phyloP scores from a whole-genome alignment of 2,329 filamentous ascomycete species.

The Pseudogymnoascus sp. region DNA sequence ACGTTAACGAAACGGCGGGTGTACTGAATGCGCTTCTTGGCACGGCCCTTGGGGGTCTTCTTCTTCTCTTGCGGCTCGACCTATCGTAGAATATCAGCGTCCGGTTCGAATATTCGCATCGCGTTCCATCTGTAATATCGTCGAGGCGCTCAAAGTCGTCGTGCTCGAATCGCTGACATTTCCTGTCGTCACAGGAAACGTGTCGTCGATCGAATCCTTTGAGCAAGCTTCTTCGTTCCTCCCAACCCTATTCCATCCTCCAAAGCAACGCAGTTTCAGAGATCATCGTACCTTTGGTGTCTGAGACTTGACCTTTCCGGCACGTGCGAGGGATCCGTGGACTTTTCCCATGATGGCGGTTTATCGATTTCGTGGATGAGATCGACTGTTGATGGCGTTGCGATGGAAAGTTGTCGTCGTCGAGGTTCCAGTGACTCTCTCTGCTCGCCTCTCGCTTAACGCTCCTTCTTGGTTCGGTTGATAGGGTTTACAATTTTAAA shows the following conservation, averaged over 20 bases:
- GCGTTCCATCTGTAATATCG: not conserved
- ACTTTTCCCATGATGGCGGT: constrained; percentile 76
- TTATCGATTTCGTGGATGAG: constrained; percentile 22
- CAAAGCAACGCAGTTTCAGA: constrained; percentile 13
- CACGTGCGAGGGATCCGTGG: constrained; percentile 90
- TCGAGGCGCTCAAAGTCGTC: not conserved
- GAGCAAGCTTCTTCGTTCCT: constrained; percentile 3
- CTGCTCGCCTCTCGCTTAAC: constrained; percentile 7
- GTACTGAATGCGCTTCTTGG: constrained; percentile 94
- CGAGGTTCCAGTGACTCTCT: constrained; percentile 7
- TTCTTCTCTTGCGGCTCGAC: constrained; percentile 90
- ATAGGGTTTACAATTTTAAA: constrained; percentile 6
- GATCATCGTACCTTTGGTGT: constrained; percentile 68
- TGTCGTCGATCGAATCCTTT: not conserved
- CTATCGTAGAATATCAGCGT: constrained; percentile 36
- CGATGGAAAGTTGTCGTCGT: constrained; percentile 8
- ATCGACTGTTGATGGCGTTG: constrained; percentile 8
- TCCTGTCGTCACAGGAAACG: not conserved
- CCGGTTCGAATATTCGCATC: constrained; percentile 13
- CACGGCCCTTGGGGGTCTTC: constrained; percentile 94
- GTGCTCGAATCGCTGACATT: not conserved
- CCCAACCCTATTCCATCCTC: constrained; percentile 8
- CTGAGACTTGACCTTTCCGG: constrained; percentile 97
- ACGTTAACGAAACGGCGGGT: constrained; percentile 98
- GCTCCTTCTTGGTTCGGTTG: constrained; percentile 6